Conservation (phyloP, 306 rosid species). For the Ormosia emarginata region DNA sequence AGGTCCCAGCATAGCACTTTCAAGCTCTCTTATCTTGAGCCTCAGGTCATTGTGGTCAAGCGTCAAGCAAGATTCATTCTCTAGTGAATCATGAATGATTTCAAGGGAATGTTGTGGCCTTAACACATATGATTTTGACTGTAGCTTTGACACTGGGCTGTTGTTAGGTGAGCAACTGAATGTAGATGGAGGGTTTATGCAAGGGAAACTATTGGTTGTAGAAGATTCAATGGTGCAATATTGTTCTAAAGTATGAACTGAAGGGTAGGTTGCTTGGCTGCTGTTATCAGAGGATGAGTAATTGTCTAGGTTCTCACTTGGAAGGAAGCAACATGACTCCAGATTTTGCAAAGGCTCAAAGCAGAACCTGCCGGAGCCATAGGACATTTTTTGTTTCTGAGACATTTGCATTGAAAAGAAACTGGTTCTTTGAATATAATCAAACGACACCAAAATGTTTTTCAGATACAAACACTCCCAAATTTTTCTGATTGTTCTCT, state of each 20-base stretch:
- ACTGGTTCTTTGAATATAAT: conserved; percentile 4
- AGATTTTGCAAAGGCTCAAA: conserved; percentile 45
- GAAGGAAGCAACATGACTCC: conserved; percentile 40
- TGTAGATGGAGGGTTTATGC: conserved; percentile 50
- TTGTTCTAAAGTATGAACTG: conserved; percentile 36
- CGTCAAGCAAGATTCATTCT: conserved; percentile 50
- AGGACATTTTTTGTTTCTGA: conserved; percentile 37
- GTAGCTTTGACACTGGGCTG: conserved; percentile 60
- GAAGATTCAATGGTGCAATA: conserved; percentile 60
- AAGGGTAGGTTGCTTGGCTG: conserved; percentile 39
- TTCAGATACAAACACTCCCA: background rate
- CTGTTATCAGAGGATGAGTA: conserved; percentile 37
- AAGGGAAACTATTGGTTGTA: conserved; percentile 35
- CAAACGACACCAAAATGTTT: background rate
- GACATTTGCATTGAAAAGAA: conserved; percentile 47
- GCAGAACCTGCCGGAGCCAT: conserved; percentile 36
- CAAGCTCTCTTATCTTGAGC: conserved; percentile 81
- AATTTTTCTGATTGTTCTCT: background rate
- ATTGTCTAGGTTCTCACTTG: conserved; percentile 30
- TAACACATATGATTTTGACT: conserved; percentile 31
- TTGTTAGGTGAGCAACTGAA: conserved; percentile 49
- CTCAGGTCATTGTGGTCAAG: conserved; percentile 53
- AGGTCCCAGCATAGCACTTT: conserved; percentile 73
- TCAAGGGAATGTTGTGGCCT: conserved; percentile 43
- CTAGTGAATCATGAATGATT: conserved; percentile 42